Evolutionary conservation across 2,329 filamentous ascomycete species (phyloP).

Genomic region (Metarhizium sp.): DNA sequence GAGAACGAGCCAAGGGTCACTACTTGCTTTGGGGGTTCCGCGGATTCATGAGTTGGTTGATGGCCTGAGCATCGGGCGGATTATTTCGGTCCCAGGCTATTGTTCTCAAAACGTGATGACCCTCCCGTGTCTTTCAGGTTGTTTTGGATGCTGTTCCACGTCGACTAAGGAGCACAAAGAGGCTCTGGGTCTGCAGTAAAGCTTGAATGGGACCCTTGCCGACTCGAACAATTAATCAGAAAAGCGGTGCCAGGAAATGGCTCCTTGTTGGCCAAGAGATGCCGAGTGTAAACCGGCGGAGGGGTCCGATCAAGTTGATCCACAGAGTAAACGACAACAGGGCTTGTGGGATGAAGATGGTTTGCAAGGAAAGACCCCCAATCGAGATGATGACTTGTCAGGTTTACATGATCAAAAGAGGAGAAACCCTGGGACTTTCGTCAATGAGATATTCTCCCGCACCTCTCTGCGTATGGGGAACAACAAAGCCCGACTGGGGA

Average conservation of each 20-base stretch:
- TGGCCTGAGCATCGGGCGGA: not conserved
- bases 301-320: not conserved
- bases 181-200: not conserved
- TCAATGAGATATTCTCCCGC: not conserved
- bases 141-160: not conserved
- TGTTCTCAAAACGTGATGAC: not conserved
- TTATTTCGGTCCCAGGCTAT: not conserved
- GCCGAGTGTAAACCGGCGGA: not conserved
- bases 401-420: not conserved
- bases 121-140: not conserved
- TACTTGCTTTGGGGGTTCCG: constrained; percentile 4
- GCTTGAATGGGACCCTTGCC: not conserved
- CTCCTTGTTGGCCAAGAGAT: not conserved
- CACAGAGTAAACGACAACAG: not conserved
- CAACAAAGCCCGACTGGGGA: not conserved
- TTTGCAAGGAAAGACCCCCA: not conserved
- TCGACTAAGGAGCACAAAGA: not conserved
- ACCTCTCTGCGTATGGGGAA: not conserved
- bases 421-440: not conserved
- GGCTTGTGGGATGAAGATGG: not conserved
- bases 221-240: not conserved
- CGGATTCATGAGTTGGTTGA: not conserved
- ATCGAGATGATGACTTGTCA: not conserved
- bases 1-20: not conserved
- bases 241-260: not conserved